A percentile compares a stretch with the other conserved stretches of the same genome.
Evolutionary conservation across 352 stramenopile genomes (phyloP).

Genomic region (Phytophthora quininea): DNA sequence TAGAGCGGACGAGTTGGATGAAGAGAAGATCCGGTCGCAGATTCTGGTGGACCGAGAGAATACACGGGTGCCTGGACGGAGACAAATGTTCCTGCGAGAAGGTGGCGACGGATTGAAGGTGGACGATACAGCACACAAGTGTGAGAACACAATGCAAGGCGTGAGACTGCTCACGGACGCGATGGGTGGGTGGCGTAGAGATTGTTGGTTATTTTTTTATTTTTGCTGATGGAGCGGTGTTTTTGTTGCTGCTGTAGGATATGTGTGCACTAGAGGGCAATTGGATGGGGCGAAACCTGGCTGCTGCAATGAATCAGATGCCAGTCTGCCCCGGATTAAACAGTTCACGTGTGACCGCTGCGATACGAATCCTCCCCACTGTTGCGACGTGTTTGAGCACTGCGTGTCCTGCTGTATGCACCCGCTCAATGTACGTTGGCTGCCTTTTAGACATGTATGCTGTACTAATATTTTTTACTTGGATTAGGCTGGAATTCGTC

Average conservation of each 20-base stretch:
- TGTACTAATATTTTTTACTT: conserved; percentile 20
- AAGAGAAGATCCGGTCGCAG: conserved; percentile 63
- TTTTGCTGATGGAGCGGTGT: too few relatives aligned
- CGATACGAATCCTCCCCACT: conserved; percentile 68
- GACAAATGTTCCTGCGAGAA: conserved; percentile 53
- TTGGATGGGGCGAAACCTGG: conserved; percentile 42
- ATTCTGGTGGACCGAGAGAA: conserved; percentile 62
- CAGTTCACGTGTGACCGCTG: conserved; percentile 70
- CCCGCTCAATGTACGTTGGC: conserved; percentile 69
- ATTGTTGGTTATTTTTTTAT: too few relatives aligned
- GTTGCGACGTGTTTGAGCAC: conserved; percentile 70
- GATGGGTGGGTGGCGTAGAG: too few relatives aligned
- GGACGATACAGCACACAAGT: conserved; percentile 40
- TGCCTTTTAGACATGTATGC: background rate
- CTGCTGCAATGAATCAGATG: conserved; percentile 69
- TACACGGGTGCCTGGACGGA: conserved; percentile 29
- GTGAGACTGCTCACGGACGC: conserved; percentile 57
- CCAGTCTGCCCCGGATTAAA: conserved; percentile 54
- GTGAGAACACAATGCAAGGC: conserved; percentile 66
- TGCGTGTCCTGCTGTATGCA: conserved; percentile 86
- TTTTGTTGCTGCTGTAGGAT: too few relatives aligned
- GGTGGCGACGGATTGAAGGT: conserved; percentile 52
- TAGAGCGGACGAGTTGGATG: conserved; percentile 52
- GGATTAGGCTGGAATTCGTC: conserved; percentile 53
- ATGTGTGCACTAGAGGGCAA: conserved; percentile 57